Evolutionary conservation across 2,329 filamentous ascomycete genomes (phyloP).

Genomic region (Penicillium oxalicum): DNA sequence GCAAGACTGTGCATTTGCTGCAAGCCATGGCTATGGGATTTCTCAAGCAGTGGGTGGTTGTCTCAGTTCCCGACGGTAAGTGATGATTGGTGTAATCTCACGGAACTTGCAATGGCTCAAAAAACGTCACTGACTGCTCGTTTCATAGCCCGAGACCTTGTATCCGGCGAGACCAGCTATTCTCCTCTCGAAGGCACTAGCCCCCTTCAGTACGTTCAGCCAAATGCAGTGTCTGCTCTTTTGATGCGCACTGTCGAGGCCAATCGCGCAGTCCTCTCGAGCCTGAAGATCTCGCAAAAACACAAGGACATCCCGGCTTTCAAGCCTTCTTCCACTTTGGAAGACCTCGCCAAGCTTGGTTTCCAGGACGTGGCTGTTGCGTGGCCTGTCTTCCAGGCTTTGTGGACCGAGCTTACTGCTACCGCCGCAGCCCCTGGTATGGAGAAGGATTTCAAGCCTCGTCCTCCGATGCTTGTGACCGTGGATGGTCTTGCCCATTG

Average conservation of each 20-base stretch:
- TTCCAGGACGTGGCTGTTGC: conserved; percentile 70
- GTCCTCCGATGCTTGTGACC: conserved; percentile 64
- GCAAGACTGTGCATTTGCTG: conserved; percentile 80
- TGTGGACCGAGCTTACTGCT: conserved; percentile 71
- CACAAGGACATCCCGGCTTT: conserved; percentile 57
- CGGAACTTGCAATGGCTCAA: not conserved
- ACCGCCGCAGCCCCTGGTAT: conserved; percentile 41
- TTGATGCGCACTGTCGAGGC: conserved; percentile 66
- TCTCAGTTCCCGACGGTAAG: conserved; percentile 83
- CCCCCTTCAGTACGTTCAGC: conserved; percentile 64
- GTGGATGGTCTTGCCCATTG: conserved; percentile 76
- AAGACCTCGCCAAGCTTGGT: conserved; percentile 61
- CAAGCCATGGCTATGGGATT: conserved; percentile 79
- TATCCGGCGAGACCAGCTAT: conserved; percentile 76
- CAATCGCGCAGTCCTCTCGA: conserved; percentile 60
- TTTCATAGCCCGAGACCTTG: conserved; percentile 66
- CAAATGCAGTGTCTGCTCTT: conserved; percentile 67
- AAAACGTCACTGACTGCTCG: conserved; percentile 13
- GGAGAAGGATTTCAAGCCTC: conserved; percentile 41
- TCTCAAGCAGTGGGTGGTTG: conserved; percentile 78
- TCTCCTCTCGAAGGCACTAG: conserved; percentile 55
- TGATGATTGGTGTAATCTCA: not conserved
- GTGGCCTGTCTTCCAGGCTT: conserved; percentile 71
- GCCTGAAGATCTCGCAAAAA: conserved; percentile 45
- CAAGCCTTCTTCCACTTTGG: conserved; percentile 56